Conservation (phyloP, 345 rosid genomes). For the Linum trigynum region DNA sequence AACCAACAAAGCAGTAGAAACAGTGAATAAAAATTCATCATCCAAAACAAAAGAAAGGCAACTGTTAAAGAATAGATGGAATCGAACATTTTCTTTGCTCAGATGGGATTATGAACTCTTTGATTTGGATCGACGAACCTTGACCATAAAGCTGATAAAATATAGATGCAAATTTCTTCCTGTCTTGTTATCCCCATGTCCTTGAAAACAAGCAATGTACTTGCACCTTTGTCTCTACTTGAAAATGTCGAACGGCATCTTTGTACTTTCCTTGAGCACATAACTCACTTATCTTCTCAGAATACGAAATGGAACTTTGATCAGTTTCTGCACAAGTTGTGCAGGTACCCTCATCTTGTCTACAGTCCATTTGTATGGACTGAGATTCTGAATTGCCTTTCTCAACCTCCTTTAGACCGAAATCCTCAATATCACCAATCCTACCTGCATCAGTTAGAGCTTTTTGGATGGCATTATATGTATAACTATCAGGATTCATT, state of each 20-base stretch:
- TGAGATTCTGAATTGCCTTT: slow-evolving; percentile 31
- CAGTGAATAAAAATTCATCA: slow-evolving; percentile 3
- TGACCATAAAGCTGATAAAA: slow-evolving; percentile 70
- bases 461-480: slow-evolving; percentile 47
- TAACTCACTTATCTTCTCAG: slow-evolving; percentile 57
- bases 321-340: slow-evolving; percentile 29
- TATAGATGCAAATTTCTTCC: slow-evolving; percentile 62
- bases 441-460: slow-evolving; percentile 47
- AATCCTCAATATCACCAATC: slow-evolving; percentile 45
- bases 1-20: slow-evolving; percentile 11
- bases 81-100: neutral
- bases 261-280: slow-evolving; percentile 53
- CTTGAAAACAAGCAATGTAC: slow-evolving; percentile 32
- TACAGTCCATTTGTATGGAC: slow-evolving; percentile 19
- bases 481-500: slow-evolving; percentile 55
- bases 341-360: slow-evolving; percentile 8
- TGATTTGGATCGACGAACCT: slow-evolving; percentile 38
- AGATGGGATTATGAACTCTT: slow-evolving; percentile 3
- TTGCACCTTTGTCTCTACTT: slow-evolving; percentile 23
- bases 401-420: slow-evolving; percentile 39
- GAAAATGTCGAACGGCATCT: slow-evolving; percentile 37
- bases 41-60: neutral
- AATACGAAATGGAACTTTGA: slow-evolving; percentile 30
- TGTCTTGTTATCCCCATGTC: slow-evolving; percentile 65
- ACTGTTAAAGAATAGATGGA: neutral